phyloP scores from a whole-genome alignment of 768 basidiomycete species.

The Leccinum obscurum region DNA sequence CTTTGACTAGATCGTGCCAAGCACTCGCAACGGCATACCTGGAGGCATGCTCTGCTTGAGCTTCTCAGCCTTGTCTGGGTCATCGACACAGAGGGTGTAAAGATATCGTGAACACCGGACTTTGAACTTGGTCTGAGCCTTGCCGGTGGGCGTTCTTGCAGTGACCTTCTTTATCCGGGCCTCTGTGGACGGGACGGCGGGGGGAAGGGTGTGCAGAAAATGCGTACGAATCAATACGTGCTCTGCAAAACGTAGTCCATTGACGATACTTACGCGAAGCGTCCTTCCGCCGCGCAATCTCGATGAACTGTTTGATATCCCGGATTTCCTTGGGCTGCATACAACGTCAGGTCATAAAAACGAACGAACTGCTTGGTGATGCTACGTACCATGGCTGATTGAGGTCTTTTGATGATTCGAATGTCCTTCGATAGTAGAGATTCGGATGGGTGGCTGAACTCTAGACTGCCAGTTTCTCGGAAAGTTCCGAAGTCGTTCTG shows the following conservation, averaged over 20 bases:
- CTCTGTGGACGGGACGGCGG: conserved; percentile 49
- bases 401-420: conserved; percentile 15
- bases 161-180: conserved; percentile 97
- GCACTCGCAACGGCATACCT: conserved; percentile 52
- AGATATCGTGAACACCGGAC: conserved; percentile 94
- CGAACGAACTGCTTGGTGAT: neutral
- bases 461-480: conserved; percentile 33
- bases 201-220: neutral
- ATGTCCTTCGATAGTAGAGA: neutral
- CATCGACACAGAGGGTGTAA: conserved; percentile 95
- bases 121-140: conserved; percentile 96
- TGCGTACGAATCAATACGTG: neutral
- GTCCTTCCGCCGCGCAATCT: conserved; percentile 96
- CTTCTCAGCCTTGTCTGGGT: conserved; percentile 98
- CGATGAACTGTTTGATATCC: conserved; percentile 99
- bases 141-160: conserved; percentile 63
- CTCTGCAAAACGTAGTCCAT: neutral
- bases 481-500: conserved; percentile 14
- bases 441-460: conserved; percentile 32
- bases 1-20: neutral
- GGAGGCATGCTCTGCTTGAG: conserved; percentile 93
- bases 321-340: conserved; percentile 92
- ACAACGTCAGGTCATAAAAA: conserved; percentile 4
- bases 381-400: conserved; percentile 28
- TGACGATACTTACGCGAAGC: conserved; percentile 75